Percentiles rank a stretch among this genome's conserved stretches.
Evolutionary conservation across 805 yeast genomes (phyloP).

Genomic region (Suhomyces prunicola): DNA sequence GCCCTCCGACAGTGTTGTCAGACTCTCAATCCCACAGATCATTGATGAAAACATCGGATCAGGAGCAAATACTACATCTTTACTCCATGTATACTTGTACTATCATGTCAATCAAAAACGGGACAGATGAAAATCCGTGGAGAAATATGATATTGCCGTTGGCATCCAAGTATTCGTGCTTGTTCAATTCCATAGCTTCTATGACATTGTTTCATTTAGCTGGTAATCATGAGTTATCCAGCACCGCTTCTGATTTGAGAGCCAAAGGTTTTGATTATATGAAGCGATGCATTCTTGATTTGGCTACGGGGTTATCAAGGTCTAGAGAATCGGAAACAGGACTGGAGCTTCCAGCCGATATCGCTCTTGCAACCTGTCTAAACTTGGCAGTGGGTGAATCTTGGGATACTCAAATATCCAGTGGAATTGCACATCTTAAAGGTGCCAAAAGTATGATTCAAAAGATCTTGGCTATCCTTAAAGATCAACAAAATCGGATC

Average conservation of each 20-base stretch:
- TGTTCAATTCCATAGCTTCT: constrained; percentile 61
- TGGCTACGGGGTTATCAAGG: constrained; percentile 52
- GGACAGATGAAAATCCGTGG: constrained; percentile 70
- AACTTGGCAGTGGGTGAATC: constrained; percentile 63
- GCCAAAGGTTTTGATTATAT: constrained; percentile 54
- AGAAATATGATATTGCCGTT: constrained; percentile 53
- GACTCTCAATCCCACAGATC: constrained; percentile 10
- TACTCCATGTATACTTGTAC: constrained; percentile 37
- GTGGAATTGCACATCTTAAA: constrained; percentile 65
- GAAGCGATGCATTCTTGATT: constrained; percentile 56
- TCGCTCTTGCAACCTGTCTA: constrained; percentile 63
- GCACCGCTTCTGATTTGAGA: constrained; percentile 43
- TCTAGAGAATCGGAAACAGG: constrained; percentile 12
- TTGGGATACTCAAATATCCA: constrained; percentile 65
- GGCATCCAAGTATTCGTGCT: constrained; percentile 51
- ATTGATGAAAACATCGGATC: constrained; percentile 27
- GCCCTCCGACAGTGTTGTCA: constrained; percentile 3
- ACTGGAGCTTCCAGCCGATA: constrained; percentile 50
- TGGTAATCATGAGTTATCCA: constrained; percentile 34
- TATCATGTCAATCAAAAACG: constrained; percentile 62
- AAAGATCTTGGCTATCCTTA: constrained; percentile 35
- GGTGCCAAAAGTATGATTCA: constrained; percentile 64
- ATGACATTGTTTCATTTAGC: constrained; percentile 62
- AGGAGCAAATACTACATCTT: constrained; percentile 33
- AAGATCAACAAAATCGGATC: constrained; percentile 19